A percentile compares a stretch with the other conserved stretches of the same genome.
These are phyloP conservation scores for Rutstroemia sp. DNA, from an alignment of 2,329 filamentous ascomycete species.

Conservation along the genomic window DNA sequence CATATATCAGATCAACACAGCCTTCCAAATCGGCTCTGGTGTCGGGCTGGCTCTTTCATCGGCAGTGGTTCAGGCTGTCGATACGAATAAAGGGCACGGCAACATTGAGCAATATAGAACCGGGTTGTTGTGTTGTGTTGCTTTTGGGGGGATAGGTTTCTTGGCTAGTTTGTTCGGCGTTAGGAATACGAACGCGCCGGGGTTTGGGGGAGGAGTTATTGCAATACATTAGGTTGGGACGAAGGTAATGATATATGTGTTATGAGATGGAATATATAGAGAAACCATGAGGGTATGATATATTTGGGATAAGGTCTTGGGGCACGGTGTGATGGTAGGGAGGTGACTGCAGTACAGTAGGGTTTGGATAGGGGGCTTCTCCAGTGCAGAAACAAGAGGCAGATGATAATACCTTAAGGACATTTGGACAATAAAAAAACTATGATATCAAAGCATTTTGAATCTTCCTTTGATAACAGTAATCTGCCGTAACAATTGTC, in stretches of 20 bases:
- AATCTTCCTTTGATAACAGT: too few relatives aligned
- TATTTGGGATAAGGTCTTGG: neutral
- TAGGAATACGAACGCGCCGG: slow-evolving; percentile 10
- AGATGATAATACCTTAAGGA: too few relatives aligned
- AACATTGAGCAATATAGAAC: slow-evolving; percentile 32
- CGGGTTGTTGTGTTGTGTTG: slow-evolving; percentile 36
- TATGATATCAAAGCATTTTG: too few relatives aligned
- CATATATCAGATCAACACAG: slow-evolving; percentile 31
- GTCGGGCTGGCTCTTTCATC: slow-evolving; percentile 34
- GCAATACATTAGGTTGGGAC: neutral
- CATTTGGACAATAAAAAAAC: too few relatives aligned
- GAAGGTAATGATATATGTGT: neutral
- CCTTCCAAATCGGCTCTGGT: slow-evolving; percentile 36
- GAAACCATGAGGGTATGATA: neutral
- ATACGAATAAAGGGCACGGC: slow-evolving; percentile 31
- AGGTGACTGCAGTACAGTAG: too few relatives aligned
- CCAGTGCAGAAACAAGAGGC: too few relatives aligned
- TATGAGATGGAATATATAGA: too few relatives aligned
- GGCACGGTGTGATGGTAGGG: too few relatives aligned
- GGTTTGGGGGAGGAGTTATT: neutral
- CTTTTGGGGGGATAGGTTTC: slow-evolving; percentile 33
- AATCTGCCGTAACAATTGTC: too few relatives aligned
- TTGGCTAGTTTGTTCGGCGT: slow-evolving; percentile 21
- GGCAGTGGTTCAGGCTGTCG: slow-evolving; percentile 33
- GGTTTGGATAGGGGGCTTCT: too few relatives aligned